Base-by-base conservation (phyloP, 371 early-diverging fungal species). In the Rhizomucor miehei region DNA sequence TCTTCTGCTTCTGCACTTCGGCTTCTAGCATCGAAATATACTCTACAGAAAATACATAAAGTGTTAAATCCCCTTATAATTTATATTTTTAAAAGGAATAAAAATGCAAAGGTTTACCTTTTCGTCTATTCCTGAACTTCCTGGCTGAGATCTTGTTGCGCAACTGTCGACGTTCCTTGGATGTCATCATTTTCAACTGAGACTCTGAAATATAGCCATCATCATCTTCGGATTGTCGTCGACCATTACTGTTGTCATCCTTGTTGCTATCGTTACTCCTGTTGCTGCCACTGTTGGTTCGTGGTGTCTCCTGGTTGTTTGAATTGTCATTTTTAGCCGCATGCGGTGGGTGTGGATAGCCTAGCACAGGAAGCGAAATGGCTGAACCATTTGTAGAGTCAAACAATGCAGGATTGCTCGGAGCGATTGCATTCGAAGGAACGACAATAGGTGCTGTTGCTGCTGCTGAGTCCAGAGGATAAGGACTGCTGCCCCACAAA, bases 91-190 rank as follows among this genome's bases (percentile, higher is more conserved):
- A 46, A 11, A 46, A 8, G 24, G 23, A 44, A 50, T 16, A 25
- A 13, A 37, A 20, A 17, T 34, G 25, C n/a, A 56, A 51, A 50
- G 3, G 48, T 65, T 63, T 79, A 88, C 90, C 91, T 73, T 94
- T 94, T 74, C 92, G 75, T 43, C 93, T 82, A 51, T 87, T 86
- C 39, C 94, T 81, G 64, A 94, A 94, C 65, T 90, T 90, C 54
- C 94, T 75, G 13, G 94, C 94, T n/a, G 91, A 91, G 34, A 92
- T 86, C 66, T 93, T 92, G 74, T 94, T 94, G 29, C 93, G 74
- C 50, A 93, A 66, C 62, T 92, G 92, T 41, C 93, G 76, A n/a
- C 92, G 80, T 66, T 94, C 92, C 57, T 89, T 91, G n/a, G 89
- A 78, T 1, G 86, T 76, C 75, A 91, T 80, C 47, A 77, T 76